phyloP scores from a whole-genome alignment of 768 basidiomycete species.

The Russula foetens region DNA sequence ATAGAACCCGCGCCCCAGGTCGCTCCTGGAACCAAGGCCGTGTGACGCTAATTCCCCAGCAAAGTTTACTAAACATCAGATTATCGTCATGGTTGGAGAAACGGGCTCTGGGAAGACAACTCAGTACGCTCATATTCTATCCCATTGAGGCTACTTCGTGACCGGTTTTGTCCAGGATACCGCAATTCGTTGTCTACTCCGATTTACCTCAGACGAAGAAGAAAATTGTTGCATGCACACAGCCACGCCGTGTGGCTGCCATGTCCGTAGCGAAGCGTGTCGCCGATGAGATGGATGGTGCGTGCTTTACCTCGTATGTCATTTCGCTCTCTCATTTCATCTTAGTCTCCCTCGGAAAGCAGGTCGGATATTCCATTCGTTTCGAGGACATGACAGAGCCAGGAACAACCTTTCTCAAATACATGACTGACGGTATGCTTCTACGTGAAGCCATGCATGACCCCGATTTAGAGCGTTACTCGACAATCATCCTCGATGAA shows the following conservation, averaged over 20 bases:
- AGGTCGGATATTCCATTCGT: conserved; percentile 96
- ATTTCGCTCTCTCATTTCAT: conserved; percentile 1
- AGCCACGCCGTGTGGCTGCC: conserved; percentile 92
- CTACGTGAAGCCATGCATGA: conserved; percentile 99
- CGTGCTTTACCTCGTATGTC: conserved; percentile 27
- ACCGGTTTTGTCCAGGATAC: conserved; percentile 54
- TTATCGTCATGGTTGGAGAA: conserved; percentile 88
- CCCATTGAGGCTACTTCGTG: background rate
- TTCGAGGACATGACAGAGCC: conserved; percentile 95
- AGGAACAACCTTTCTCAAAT: conserved; percentile 91
- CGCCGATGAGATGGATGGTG: conserved; percentile 98
- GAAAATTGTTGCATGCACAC: conserved; percentile 93
- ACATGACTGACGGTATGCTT: conserved; percentile 99
- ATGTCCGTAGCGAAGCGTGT: conserved; percentile 99
- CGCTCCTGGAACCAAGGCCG: conserved; percentile 19
- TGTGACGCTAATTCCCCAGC: conserved; percentile 24
- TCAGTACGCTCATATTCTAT: conserved; percentile 46
- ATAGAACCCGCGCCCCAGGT: conserved; percentile 25
- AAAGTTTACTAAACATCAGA: conserved; percentile 72
- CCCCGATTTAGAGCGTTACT: conserved; percentile 79
- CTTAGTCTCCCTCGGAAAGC: conserved; percentile 81
- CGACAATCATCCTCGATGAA: conserved; percentile 97
- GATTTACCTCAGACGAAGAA: conserved; percentile 87
- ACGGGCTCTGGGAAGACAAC: conserved; percentile 96
- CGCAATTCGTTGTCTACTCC: conserved; percentile 91